Base-by-base conservation (phyloP, 176 grass and related monocot species). In the Avena sativa region DNA sequence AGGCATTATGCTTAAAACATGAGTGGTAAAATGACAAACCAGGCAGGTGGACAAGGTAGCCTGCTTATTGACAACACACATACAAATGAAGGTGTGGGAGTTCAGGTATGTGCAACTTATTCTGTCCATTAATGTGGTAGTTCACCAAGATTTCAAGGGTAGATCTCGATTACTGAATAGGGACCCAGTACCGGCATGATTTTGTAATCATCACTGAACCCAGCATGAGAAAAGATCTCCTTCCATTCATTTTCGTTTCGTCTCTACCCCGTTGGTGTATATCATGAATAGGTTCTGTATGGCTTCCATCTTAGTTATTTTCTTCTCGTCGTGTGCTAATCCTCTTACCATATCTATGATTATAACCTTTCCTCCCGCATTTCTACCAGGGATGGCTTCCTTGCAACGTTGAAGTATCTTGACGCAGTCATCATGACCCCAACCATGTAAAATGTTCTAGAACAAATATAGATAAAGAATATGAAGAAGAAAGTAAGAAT, bases 391-490 rank as follows among this genome's bases (percentile, higher is more conserved):
- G 65, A 69, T 69, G 14, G 65, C 65, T 16, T 69, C 65, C 32
- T 69, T 69, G 65, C 65, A 69, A 19, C 30, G 65, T 69, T 38
- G 14, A 69, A 69, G 65, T 69, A 69, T 69, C 34, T 19, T 69
- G 15, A 38, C 7, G 5, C 65, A 69, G 16, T 38, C 14, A 0
- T 69, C 32, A 69, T 69, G 32, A 68, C 8, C 28, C 28, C 28
- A 28, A 28, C 1, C 28, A 28, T 28, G 28, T 28, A 28, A 28
- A 28, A 28, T 28, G 64, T 69, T 69, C 65, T 69, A 38, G 2
- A 69, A 69, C 62, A 30, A 19, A 38, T 13, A 32, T 16, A 1
- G 0, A 15, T 13, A 66, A 15, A 32, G 0, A 32, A 66, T 32
- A 8, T 68, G 2, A 16, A 17, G 14, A 36, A 36, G 32, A 66